Conservation (phyloP, 1,139 yeast genomes). For the Pichia kudriavzevii region DNA sequence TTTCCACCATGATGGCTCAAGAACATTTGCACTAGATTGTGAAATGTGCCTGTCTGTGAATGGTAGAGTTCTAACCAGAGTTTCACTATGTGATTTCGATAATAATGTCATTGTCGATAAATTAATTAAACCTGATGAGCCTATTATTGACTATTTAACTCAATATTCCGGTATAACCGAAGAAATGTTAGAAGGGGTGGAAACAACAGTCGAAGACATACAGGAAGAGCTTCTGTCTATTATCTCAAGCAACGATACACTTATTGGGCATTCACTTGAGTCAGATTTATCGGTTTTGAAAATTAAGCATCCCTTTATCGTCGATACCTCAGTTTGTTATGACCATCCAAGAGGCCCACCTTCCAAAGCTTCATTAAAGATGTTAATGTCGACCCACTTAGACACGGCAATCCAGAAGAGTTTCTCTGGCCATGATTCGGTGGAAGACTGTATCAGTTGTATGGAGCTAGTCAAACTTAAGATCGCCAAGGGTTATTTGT, state of each 20-base stretch:
- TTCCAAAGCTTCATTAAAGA: slow-evolving; percentile 65
- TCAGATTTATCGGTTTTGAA: slow-evolving; percentile 57
- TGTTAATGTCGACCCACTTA: slow-evolving; percentile 53
- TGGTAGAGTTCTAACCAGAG: slow-evolving; percentile 68
- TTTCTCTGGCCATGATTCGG: slow-evolving; percentile 56
- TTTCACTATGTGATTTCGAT: slow-evolving; percentile 63
- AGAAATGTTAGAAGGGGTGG: slow-evolving; percentile 53
- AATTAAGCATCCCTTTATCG: slow-evolving; percentile 53
- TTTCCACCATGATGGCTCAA: slow-evolving; percentile 49
- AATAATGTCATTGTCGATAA: slow-evolving; percentile 58
- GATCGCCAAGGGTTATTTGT: slow-evolving; percentile 53
- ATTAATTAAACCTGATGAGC: slow-evolving; percentile 67
- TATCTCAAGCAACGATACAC: slow-evolving; percentile 45
- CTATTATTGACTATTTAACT: slow-evolving; percentile 74
- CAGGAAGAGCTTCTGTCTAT: slow-evolving; percentile 46
- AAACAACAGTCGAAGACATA: slow-evolving; percentile 59
- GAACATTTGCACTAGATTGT: slow-evolving; percentile 79
- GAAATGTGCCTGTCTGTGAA: slow-evolving; percentile 72
- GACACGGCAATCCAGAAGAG: slow-evolving; percentile 49
- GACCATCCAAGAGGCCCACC: slow-evolving; percentile 80
- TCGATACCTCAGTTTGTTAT: slow-evolving; percentile 60
- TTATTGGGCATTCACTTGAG: slow-evolving; percentile 70
- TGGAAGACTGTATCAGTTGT: slow-evolving; percentile 80
- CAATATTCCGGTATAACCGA: slow-evolving; percentile 80
- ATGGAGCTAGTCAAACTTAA: slow-evolving; percentile 68